A percentile compares a stretch with the other conserved stretches of the same genome.
Evolutionary conservation across 352 stramenopile species (phyloP).

Genomic region (Globisporangium paddicum): DNA sequence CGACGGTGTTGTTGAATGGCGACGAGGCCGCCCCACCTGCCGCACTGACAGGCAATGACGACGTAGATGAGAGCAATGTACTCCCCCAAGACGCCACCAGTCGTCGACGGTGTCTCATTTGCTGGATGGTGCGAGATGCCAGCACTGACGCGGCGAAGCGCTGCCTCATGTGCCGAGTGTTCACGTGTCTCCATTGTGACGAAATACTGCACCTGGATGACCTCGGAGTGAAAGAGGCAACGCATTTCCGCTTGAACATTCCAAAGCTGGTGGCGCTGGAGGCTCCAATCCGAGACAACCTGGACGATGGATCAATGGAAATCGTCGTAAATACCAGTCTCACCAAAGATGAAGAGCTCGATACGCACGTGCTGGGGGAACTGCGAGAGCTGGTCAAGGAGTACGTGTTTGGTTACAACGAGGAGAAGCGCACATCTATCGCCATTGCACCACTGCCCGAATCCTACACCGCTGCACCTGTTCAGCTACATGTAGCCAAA

Average conservation of each 20-base stretch:
- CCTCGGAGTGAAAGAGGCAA: constrained; percentile 43
- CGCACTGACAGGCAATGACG: neutral
- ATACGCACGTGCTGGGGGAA: constrained; percentile 17
- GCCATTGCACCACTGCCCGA: neutral
- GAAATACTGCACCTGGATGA: constrained; percentile 53
- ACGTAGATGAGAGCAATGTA: too few relatives aligned
- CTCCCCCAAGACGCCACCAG: neutral
- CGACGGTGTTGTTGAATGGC: neutral
- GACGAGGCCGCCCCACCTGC: constrained; percentile 2
- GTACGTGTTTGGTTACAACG: constrained; percentile 18
- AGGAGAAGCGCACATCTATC: neutral
- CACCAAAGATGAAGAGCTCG: neutral
- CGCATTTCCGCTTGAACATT: constrained; percentile 43
- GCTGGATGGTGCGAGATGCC: constrained; percentile 19
- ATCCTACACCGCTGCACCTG: neutral
- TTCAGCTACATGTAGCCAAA: neutral
- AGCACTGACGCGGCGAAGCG: constrained; percentile 19
- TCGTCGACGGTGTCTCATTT: constrained; percentile 24
- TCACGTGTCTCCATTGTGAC: constrained; percentile 43
- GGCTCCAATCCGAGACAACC: neutral
- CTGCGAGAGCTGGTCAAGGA: constrained; percentile 21
- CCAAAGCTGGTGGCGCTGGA: neutral
- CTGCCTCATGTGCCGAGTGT: constrained; percentile 43
- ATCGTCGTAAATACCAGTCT: neutral
- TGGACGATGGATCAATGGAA: neutral